Base-by-base conservation (phyloP, 2,329 filamentous ascomycete species). In the Blastomyces parvus region DNA sequence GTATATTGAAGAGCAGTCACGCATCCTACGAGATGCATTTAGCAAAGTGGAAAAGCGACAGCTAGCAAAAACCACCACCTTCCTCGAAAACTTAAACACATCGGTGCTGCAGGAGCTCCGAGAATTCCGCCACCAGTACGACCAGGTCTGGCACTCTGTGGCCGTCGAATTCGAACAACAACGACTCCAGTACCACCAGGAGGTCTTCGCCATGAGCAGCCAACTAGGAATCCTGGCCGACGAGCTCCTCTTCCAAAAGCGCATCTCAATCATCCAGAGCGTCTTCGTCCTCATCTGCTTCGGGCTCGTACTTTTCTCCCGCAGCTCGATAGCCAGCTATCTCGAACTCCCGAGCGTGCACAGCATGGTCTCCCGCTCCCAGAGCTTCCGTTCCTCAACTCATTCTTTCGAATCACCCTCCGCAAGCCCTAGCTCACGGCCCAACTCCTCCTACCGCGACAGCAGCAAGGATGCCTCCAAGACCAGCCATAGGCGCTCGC, bases 1-100 rank as follows among this genome's bases (percentile, higher is more conserved):
- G 70, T 99, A 99, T 72, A 96, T 99, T 64, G 93, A 97, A 77
- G 91, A 96, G 64, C 94, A 97, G 74, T 97, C 93, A 3, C 88
- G 87, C 59, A 91, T 96, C 66, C 81, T 97, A 48, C 88, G 93
- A 57, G 91, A 97, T 67, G 90, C 91, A 0, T 90, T 97, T 66
- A 85, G 86, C 62, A 89, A 89, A 70, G 88, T 95, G 38, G 93
- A 97, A 75, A 91, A 91, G 69, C 87, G 88, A 62, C 94, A 97
- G 73, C 79, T 95, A 19, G 80, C 84, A n/a, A 94, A 93, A 72
- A 90, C 93, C 0, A 87, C 88, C 27, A 81, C 82, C 1, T 97
- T 97, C 71, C 81, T 97, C 17, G 86, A 91, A 65, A 85, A 86
- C 46, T 81, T 99, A n/a, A 99, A 99, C 74, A 82, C 81, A 57